Conservation (phyloP, 1,284 basidiomycete species). For the Pseudozyma pruni region DNA sequence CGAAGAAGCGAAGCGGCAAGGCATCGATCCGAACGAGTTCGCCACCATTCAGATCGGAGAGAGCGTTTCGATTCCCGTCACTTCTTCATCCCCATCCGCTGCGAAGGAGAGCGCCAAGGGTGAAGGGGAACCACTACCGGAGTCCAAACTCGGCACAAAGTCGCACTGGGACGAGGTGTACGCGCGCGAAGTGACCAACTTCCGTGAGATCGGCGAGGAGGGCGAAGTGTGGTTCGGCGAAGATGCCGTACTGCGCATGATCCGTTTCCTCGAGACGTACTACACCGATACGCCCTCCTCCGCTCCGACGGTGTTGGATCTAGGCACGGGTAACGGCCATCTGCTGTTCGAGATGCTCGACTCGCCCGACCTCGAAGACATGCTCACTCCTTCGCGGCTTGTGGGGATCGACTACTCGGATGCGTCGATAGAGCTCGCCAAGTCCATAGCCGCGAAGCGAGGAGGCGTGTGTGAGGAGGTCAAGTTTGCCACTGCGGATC, state of each 20-base stretch:
- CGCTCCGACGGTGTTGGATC: slow-evolving; percentile 58
- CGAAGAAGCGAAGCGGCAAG: slow-evolving; percentile 37
- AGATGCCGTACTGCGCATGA: slow-evolving; percentile 83
- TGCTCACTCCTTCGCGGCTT: slow-evolving; percentile 73
- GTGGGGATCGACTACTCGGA: slow-evolving; percentile 85
- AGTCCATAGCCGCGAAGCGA: slow-evolving; percentile 53
- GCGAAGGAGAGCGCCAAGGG: neutral
- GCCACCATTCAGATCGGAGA: slow-evolving; percentile 46
- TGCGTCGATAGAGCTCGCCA: slow-evolving; percentile 73
- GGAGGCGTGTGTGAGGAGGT: slow-evolving; percentile 56
- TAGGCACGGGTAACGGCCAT: slow-evolving; percentile 87
- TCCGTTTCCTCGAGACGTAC: slow-evolving; percentile 50
- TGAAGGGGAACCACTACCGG: slow-evolving; percentile 50
- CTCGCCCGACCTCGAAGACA: slow-evolving; percentile 71
- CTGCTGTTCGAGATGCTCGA: slow-evolving; percentile 77
- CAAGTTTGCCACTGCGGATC: slow-evolving; percentile 63
- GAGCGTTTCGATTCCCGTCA: slow-evolving; percentile 36
- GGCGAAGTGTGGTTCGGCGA: slow-evolving; percentile 91
- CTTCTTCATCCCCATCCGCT: neutral
- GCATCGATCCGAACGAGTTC: slow-evolving; percentile 41
- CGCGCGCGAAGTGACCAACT: slow-evolving; percentile 77
- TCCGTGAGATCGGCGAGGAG: slow-evolving; percentile 83
- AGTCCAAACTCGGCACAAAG: slow-evolving; percentile 78
- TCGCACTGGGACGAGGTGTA: slow-evolving; percentile 68
- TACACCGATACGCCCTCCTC: slow-evolving; percentile 21